phyloP scores from a whole-genome alignment of 345 rosid genomes.

The Lumnitzera racemosa region DNA sequence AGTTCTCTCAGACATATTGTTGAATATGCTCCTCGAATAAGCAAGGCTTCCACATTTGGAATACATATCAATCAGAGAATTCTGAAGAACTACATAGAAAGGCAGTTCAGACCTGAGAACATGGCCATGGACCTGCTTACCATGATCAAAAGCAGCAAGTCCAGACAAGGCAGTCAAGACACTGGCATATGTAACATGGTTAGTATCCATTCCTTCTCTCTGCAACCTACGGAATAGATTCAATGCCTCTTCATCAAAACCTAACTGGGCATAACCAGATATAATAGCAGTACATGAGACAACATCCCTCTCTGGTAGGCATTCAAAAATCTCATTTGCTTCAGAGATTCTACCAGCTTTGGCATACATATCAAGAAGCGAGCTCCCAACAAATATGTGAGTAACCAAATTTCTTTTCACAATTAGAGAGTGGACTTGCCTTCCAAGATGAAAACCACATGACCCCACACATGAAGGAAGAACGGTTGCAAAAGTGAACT shows the following conservation, averaged over 20 bases:
- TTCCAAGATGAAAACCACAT: slow-evolving; percentile 49
- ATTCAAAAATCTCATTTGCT: slow-evolving; percentile 65
- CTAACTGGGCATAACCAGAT: slow-evolving; percentile 83
- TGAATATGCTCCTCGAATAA: slow-evolving; percentile 56
- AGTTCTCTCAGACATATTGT: slow-evolving; percentile 67
- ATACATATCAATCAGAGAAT: slow-evolving; percentile 86
- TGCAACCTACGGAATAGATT: slow-evolving; percentile 52
- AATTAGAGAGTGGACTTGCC: slow-evolving; percentile 66
- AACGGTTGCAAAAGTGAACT: slow-evolving; percentile 67
- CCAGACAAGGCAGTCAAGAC: slow-evolving; percentile 72
- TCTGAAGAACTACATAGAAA: slow-evolving; percentile 58
- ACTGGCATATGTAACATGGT: slow-evolving; percentile 82
- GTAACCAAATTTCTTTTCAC: slow-evolving; percentile 49
- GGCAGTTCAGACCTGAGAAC: slow-evolving; percentile 56
- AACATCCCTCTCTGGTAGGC: slow-evolving; percentile 83
- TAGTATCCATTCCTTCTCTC: slow-evolving; percentile 67
- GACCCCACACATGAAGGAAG: slow-evolving; percentile 56
- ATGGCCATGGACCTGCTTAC: slow-evolving; percentile 80
- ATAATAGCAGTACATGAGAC: slow-evolving; percentile 90
- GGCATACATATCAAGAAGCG: slow-evolving; percentile 95
- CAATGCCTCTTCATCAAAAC: slow-evolving; percentile 73
- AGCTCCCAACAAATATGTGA: slow-evolving; percentile 78
- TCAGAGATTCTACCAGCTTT: slow-evolving; percentile 73
- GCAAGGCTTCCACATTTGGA: slow-evolving; percentile 77
- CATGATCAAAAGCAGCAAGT: slow-evolving; percentile 71